These are phyloP conservation scores for Martiniozyma asiatica DNA, from an alignment of 1,139 yeast species.

Conservation along the genomic window DNA sequence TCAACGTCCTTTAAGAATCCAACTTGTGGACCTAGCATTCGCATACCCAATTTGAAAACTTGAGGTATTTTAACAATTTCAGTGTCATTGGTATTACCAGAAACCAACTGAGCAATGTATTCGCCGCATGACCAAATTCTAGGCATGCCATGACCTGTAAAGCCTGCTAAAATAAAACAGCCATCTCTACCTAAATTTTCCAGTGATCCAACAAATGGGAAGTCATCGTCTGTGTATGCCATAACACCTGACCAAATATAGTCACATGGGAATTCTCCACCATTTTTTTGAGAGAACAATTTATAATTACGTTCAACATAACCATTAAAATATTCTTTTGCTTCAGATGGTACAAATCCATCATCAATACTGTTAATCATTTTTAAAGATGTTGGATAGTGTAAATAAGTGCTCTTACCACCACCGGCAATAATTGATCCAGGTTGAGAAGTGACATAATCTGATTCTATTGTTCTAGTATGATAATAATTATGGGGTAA, in stretches of 20 bases:
- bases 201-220: constrained; percentile 27
- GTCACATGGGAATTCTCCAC: constrained; percentile 12
- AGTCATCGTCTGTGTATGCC: constrained; percentile 27
- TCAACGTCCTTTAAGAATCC: constrained; percentile 13
- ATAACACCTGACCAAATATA: constrained; percentile 29
- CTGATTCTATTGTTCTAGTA: constrained; percentile 15
- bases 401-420: constrained; percentile 11
- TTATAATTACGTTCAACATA: constrained; percentile 16
- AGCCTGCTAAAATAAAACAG: constrained; percentile 29
- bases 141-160: constrained; percentile 39
- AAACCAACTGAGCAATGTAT: constrained; percentile 14
- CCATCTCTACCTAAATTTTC: constrained; percentile 16
- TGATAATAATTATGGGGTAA: constrained; percentile 18
- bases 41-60: constrained; percentile 6
- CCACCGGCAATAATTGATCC: constrained; percentile 23
- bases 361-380: constrained; percentile 20
- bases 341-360: constrained; percentile 13
- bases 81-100: background rate
- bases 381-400: constrained; percentile 8
- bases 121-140: constrained; percentile 24
- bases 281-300: constrained; percentile 11
- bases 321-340: constrained; percentile 13
- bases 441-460: constrained; percentile 20
- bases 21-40: constrained; percentile 9
- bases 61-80: constrained; percentile 11